Conservation (phyloP, 139 green algal species). For the Picochlorum sp. region DNA sequence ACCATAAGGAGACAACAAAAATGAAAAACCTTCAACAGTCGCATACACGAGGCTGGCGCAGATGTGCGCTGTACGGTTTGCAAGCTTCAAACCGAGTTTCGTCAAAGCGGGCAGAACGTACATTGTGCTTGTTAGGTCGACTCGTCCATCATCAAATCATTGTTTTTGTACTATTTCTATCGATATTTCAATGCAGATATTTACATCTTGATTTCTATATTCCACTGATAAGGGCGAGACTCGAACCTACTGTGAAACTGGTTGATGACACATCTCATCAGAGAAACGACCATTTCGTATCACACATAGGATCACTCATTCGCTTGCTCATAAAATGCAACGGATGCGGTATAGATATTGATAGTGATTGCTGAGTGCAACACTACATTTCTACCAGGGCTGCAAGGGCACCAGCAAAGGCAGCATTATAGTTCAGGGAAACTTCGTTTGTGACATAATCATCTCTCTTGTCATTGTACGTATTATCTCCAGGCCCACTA, state of each 20-base stretch:
- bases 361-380: neutral
- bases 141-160: too few relatives aligned
- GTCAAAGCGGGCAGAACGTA: neutral
- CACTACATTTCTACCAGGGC: constrained; percentile 2
- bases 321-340: too few relatives aligned
- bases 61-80: neutral
- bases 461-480: constrained; percentile 9
- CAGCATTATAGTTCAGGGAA: constrained; percentile 25
- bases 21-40: constrained; percentile 12
- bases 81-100: neutral
- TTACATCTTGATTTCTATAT: too few relatives aligned
- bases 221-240: too few relatives aligned
- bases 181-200: too few relatives aligned
- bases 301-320: too few relatives aligned
- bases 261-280: too few relatives aligned
- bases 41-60: neutral
- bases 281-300: too few relatives aligned
- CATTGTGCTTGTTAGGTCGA: neutral
- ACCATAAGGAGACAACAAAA: neutral
- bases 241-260: too few relatives aligned
- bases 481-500: constrained; percentile 8
- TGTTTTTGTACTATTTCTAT: too few relatives aligned
- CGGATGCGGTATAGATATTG: too few relatives aligned
- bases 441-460: constrained; percentile 22
- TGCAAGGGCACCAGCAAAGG: constrained; percentile 16